These are phyloP conservation scores for Daldinia loculata DNA, from an alignment of 495 filamentous ascomycete genomes.

Conservation along the genomic window DNA sequence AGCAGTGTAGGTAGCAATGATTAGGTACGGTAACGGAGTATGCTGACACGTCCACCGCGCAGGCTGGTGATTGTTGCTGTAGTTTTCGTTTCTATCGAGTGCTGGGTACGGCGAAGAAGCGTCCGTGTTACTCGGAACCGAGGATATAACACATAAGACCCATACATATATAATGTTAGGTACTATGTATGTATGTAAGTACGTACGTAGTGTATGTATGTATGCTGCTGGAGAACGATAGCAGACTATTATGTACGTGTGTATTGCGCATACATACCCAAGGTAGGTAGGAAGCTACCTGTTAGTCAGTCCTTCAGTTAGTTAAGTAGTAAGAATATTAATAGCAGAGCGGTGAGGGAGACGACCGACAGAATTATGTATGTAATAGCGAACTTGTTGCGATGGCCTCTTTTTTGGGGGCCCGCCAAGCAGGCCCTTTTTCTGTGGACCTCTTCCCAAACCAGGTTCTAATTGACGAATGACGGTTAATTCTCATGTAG, in stretches of 20 bases:
- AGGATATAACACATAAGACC: constrained; percentile 16
- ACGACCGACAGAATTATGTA: neutral
- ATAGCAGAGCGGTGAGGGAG: constrained; percentile 26
- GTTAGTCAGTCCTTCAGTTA: neutral
- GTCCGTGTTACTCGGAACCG: constrained; percentile 10
- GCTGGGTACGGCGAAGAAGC: constrained; percentile 3
- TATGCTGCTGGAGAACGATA: constrained; percentile 18
- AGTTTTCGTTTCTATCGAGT: constrained; percentile 26
- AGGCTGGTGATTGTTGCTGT: constrained; percentile 25
- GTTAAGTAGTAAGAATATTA: constrained; percentile 3
- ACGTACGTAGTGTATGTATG: constrained; percentile 5
- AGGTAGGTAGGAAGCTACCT: constrained; percentile 1
- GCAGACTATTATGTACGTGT: constrained; percentile 24
- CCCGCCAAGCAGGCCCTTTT: constrained; percentile 27
- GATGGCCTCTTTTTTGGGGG: constrained; percentile 32
- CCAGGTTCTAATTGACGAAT: constrained; percentile 38
- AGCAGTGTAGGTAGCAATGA: constrained; percentile 26
- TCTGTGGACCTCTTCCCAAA: constrained; percentile 19
- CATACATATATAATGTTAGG: constrained; percentile 5
- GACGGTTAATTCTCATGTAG: neutral
- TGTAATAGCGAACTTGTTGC: constrained; percentile 27
- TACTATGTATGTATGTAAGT: constrained; percentile 18
- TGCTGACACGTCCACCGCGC: constrained; percentile 23
- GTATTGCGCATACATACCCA: constrained; percentile 33
- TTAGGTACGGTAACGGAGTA: constrained; percentile 38